phyloP scores from a whole-genome alignment of 2,329 filamentous ascomycete species.

The Didymosphaeria variabile region DNA sequence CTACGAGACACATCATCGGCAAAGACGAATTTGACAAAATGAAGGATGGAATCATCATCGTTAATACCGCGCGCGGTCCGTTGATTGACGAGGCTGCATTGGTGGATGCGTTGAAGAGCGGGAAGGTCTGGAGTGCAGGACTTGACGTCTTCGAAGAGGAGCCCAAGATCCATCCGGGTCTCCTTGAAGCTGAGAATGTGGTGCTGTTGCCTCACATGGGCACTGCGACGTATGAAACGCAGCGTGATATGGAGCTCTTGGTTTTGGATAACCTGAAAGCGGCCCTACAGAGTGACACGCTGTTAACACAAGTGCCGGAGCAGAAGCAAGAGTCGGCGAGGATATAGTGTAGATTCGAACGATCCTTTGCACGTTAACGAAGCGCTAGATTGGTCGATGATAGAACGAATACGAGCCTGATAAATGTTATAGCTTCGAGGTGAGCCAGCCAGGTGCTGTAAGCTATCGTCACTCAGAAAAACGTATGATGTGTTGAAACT shows the following conservation, averaged over 20 bases:
- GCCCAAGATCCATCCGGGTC: constrained; percentile 61
- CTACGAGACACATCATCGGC: constrained; percentile 63
- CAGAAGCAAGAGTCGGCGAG: constrained; percentile 58
- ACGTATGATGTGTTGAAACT: no score
- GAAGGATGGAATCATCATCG: constrained; percentile 65
- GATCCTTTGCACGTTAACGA: not conserved
- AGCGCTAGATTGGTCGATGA: no score
- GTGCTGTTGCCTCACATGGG: constrained; percentile 69
- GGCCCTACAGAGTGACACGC: constrained; percentile 64
- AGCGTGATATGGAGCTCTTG: constrained; percentile 67
- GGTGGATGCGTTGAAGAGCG: constrained; percentile 62
- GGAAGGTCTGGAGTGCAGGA: constrained; percentile 64
- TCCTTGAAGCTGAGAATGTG: constrained; percentile 59
- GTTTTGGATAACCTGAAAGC: constrained; percentile 66
- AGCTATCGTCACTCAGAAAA: no score
- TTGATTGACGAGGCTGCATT: constrained; percentile 66
- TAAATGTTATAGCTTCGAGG: no score
- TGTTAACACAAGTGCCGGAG: constrained; percentile 69
- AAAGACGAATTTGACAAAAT: constrained; percentile 61
- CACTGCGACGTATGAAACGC: constrained; percentile 67
- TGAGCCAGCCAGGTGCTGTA: no score
- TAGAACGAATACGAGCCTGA: no score
- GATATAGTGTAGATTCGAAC: constrained; percentile 25
- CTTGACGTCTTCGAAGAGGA: constrained; percentile 68
- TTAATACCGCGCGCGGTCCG: constrained; percentile 67